Evolutionary conservation across 2,329 filamentous ascomycete genomes (phyloP), one percentile per base, ranked within the genome.

Genomic region (Cucurbitaria berberidis): DNA sequence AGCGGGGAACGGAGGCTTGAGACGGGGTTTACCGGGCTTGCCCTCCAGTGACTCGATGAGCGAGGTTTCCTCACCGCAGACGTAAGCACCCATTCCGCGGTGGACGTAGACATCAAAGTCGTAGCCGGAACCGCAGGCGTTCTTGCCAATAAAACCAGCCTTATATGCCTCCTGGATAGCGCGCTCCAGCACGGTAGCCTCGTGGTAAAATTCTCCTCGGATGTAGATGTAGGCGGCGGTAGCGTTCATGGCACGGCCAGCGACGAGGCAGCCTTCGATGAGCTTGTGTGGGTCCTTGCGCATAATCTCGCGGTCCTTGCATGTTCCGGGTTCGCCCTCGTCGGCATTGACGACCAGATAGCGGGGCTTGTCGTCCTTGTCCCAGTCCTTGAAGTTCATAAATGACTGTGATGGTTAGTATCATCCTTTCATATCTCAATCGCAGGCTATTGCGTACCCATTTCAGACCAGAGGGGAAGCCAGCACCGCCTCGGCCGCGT

Each of bases 381-480:
- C 93, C 95, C 95, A 99, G 70, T 92, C 95, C 81, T 97, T 97
- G 84, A 93, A 93, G 84, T 99, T 99, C 95, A 99, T 99, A 80
- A 99, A 99, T 44, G 93, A 97, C 92, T 96, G 72, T 36, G 41
- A 59, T 54, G 60, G 70, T 69, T 53, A 69, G 64, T 52, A 57
- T 19, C 13, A 15, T 30, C 16, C 18, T 18, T 22, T 32, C 30
- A n/a, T 29, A 18, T 15, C 15, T 40, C 42, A 43, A 30, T 45
- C n/a, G 38, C 30, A 51, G 45, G 34, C 38, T 24, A 16, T 19
- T 45, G 51, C 67, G 67, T 86, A 96, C 92, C 90, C 95, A 99
- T 93, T 99, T 99, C 83, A 99, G 82, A 60, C 95, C 95, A 34
- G 93, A 98, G 59, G 95, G 95, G 78, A 99, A 99, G 72, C 95